A percentile compares a stretch with the other conserved stretches of the same genome.
phyloP scores from a whole-genome alignment of 1,284 basidiomycete genomes.

The Xanthoconium separans region DNA sequence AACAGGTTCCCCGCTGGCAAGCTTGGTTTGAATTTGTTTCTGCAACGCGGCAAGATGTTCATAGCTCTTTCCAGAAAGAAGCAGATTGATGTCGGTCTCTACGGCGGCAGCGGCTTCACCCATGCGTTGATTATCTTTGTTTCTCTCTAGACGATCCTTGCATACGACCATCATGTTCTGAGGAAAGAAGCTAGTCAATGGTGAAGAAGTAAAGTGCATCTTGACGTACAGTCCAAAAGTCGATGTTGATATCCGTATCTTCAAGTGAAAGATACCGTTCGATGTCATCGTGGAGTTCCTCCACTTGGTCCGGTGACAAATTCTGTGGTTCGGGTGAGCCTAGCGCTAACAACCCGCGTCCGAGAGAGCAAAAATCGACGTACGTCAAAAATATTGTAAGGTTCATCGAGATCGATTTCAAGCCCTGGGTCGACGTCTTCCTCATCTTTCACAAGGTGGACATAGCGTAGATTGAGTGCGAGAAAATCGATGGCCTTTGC shows the following conservation, averaged over 20 bases:
- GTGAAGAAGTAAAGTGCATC: conserved; percentile 1
- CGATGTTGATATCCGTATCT: conserved; percentile 80
- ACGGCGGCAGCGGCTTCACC: conserved; percentile 74
- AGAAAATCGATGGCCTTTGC: conserved; percentile 96
- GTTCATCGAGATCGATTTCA: conserved; percentile 98
- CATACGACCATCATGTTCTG: conserved; percentile 97
- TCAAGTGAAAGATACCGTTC: conserved; percentile 90
- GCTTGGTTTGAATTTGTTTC: conserved; percentile 83
- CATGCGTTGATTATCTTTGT: conserved; percentile 58
- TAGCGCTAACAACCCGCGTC: neutral
- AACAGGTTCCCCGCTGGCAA: conserved; percentile 89
- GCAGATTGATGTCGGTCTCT: conserved; percentile 71
- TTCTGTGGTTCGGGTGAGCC: conserved; percentile 54
- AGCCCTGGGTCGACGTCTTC: conserved; percentile 79
- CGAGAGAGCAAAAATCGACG: neutral
- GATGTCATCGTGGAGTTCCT: conserved; percentile 94
- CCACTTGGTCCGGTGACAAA: conserved; percentile 82
- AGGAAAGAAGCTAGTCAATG: conserved; percentile 7
- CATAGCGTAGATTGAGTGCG: conserved; percentile 90
- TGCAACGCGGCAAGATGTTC: conserved; percentile 85
- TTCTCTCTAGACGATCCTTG: conserved; percentile 85
- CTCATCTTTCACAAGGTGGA: conserved; percentile 66
- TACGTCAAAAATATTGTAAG: conserved; percentile 94
- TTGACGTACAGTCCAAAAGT: conserved; percentile 90
- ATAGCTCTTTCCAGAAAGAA: conserved; percentile 79